phyloP scores from a whole-genome alignment of 2,329 filamentous ascomycete genomes.

The Fusarium solani-melongenae region DNA sequence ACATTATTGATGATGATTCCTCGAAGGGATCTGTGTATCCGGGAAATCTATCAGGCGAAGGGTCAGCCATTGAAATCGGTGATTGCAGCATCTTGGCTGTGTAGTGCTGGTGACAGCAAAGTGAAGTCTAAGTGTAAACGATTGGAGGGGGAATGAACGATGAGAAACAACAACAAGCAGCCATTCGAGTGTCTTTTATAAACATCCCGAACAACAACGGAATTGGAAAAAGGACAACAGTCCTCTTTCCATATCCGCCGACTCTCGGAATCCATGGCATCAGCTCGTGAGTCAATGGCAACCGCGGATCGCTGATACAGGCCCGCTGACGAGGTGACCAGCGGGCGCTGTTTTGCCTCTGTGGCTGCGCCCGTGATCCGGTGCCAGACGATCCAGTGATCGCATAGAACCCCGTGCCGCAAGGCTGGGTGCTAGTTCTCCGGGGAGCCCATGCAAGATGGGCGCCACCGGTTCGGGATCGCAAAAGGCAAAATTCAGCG shows the following conservation, averaged over 20 bases:
- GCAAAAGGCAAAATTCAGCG: constrained; percentile 22
- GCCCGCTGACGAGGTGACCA: constrained; percentile 21
- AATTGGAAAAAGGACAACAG: constrained; percentile 22
- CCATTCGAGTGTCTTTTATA: constrained; percentile 34
- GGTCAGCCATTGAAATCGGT: constrained; percentile 54
- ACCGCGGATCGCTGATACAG: constrained; percentile 20
- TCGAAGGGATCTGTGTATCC: constrained; percentile 56
- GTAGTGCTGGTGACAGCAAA: constrained; percentile 17
- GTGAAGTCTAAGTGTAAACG: constrained; percentile 17
- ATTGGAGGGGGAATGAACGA: constrained; percentile 15
- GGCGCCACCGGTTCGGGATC: constrained; percentile 42
- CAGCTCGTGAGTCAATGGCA: constrained; percentile 26
- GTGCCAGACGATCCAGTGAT: constrained; percentile 17
- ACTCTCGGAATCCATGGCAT: constrained; percentile 17
- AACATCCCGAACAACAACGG: constrained; percentile 13
- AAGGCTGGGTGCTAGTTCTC: constrained; percentile 23
- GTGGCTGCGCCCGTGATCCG: constrained; percentile 34
- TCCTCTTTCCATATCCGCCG: constrained; percentile 9
- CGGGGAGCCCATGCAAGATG: constrained; percentile 20
- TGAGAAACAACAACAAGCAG: constrained; percentile 15
- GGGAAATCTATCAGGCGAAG: constrained; percentile 56
- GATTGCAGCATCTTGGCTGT: constrained; percentile 51
- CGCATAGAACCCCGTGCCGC: constrained; percentile 16
- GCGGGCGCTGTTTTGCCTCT: constrained; percentile 16
- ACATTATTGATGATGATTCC: constrained; percentile 46